These are phyloP conservation scores for Yamadazyma songkhlaensis DNA, from an alignment of 1,139 yeast genomes.

Conservation along the genomic window DNA sequence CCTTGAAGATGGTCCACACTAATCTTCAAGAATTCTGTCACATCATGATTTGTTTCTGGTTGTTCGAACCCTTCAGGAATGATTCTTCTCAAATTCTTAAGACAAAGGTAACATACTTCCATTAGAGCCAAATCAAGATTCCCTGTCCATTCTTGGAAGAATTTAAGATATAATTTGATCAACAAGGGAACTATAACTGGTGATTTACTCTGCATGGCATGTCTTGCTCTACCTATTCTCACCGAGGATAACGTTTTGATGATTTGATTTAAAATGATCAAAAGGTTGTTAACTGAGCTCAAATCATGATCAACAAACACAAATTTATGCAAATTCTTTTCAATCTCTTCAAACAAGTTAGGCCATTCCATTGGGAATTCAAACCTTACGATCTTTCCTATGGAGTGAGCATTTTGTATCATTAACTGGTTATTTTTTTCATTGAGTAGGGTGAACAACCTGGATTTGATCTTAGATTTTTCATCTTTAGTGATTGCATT, in stretches of 20 bases:
- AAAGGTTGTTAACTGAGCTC: constrained; percentile 55
- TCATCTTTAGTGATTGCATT: constrained; percentile 65
- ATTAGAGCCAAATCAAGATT: constrained; percentile 44
- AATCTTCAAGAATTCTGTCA: constrained; percentile 56
- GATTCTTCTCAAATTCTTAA: constrained; percentile 72
- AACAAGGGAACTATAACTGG: constrained; percentile 60
- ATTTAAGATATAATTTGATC: constrained; percentile 54
- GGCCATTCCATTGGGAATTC: constrained; percentile 94
- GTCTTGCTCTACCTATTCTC: constrained; percentile 78
- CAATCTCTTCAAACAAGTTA: constrained; percentile 61
- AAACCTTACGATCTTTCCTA: constrained; percentile 71
- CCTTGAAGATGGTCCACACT: constrained; percentile 61
- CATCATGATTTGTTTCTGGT: constrained; percentile 58
- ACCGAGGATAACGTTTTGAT: constrained; percentile 72
- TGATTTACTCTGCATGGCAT: constrained; percentile 71
- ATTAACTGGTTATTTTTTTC: constrained; percentile 74
- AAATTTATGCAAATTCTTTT: constrained; percentile 33
- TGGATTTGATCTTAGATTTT: constrained; percentile 56
- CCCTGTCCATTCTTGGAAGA: constrained; percentile 62
- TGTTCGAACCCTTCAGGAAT: constrained; percentile 75
- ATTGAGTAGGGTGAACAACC: constrained; percentile 56
- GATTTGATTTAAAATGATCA: constrained; percentile 70
- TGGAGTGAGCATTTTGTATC: constrained; percentile 80
- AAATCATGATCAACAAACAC: constrained; percentile 49
- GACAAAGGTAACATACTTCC: constrained; percentile 73